These are phyloP conservation scores for Psidium friedrichsthalianum DNA, from an alignment of 345 rosid genomes.

Conservation along the genomic window DNA sequence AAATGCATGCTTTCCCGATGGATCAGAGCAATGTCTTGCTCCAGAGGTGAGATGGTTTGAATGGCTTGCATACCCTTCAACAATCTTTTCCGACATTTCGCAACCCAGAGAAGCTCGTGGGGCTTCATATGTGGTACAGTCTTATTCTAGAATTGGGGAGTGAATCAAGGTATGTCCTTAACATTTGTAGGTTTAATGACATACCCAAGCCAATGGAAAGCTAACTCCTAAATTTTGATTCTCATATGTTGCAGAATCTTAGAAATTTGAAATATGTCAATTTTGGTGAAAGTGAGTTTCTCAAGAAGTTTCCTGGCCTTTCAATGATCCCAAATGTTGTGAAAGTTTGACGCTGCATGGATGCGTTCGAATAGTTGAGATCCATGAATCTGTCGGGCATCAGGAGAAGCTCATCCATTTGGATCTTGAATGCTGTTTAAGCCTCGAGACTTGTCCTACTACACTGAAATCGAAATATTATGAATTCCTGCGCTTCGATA, in stretches of 20 bases:
- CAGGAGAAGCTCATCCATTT: neutral
- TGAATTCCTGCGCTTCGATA: neutral
- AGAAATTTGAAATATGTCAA: neutral
- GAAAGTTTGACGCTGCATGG: neutral
- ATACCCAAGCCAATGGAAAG: neutral
- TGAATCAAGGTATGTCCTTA: neutral
- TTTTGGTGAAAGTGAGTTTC: neutral
- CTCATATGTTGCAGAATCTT: too few relatives aligned
- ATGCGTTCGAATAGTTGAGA: conserved; percentile 2
- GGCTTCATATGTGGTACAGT: conserved; percentile 1
- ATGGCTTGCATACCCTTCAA: neutral
- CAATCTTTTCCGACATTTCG: neutral
- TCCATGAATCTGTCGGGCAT: conserved; percentile 13
- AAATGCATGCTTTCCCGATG: too few relatives aligned
- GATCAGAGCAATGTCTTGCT: neutral
- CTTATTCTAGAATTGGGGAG: neutral
- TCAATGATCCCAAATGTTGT: neutral
- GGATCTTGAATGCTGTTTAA: conserved; percentile 8
- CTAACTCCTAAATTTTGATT: too few relatives aligned
- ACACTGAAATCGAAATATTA: conserved; percentile 1
- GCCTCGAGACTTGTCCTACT: conserved; percentile 4
- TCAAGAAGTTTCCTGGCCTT: neutral
- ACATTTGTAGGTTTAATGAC: neutral
- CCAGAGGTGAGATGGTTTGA: neutral
- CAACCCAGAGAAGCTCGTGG: conserved; percentile 3